Evolutionary conservation across 805 yeast genomes (phyloP).

Genomic region (Martiniozyma abietophila): DNA sequence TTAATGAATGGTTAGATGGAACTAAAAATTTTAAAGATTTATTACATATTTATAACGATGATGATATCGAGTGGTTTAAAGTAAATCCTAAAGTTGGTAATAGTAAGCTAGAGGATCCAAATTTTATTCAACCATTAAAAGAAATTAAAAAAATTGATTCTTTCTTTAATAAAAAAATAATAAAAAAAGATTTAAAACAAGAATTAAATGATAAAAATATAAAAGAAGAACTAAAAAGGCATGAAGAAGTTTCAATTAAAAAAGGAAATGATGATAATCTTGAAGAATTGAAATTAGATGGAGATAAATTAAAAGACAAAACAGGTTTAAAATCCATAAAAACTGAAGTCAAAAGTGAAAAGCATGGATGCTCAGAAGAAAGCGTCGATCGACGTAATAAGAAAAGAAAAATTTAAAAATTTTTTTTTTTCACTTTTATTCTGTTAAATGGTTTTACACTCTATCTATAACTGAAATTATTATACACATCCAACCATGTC

Average conservation of each 20-base stretch:
- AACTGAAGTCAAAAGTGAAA: too few species aligned
- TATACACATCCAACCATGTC: too few species aligned
- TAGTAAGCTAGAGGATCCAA: slow-evolving; percentile 36
- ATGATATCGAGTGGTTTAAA: slow-evolving; percentile 38
- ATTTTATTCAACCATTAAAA: slow-evolving; percentile 23
- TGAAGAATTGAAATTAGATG: not conserved
- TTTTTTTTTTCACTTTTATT: not conserved
- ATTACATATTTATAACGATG: slow-evolving; percentile 30
- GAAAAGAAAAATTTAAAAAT: not conserved
- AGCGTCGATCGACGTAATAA: not conserved
- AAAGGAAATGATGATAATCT: not conserved
- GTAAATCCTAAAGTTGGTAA: slow-evolving; percentile 63
- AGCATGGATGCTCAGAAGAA: too few species aligned
- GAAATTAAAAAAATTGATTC: slow-evolving; percentile 2
- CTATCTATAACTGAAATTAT: not conserved
- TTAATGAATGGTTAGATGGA: slow-evolving; percentile 54
- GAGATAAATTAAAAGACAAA: not conserved
- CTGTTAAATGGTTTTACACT: too few species aligned
- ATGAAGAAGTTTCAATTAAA: not conserved
- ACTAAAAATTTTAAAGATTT: slow-evolving; percentile 28
- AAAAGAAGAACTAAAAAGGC: not conserved
- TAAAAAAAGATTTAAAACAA: not conserved
- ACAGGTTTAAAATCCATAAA: too few species aligned
- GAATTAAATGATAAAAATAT: not conserved
- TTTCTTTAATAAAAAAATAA: not conserved